Evolutionary conservation across 2,329 filamentous ascomycete genomes (phyloP), one percentile per base, ranked within the genome.

Genomic region (Penicillium brevicompactum): DNA sequence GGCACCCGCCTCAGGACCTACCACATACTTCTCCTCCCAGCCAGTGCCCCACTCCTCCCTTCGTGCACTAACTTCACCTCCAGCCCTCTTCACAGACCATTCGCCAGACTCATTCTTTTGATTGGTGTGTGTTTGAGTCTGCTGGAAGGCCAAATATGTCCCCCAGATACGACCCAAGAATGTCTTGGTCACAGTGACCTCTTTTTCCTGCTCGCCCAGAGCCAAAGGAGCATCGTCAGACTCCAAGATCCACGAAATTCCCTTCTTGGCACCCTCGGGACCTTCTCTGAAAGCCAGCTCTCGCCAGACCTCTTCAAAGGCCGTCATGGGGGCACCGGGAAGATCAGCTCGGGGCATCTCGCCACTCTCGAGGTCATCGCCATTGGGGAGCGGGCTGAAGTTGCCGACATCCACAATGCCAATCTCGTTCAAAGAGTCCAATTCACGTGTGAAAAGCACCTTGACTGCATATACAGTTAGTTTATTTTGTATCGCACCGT

Each of bases 241-340:
- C 55, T 72, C 70, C 1, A 72, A 49, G 16, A 73, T 58, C 67
- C 70, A 72, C 1, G 69, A 70, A 5, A 70, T 32, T 2, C 64
- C 65, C 11, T 50, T 57, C 0, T 50, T 21, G 1, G 49, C 18
- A 0, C 66, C 70, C 13, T 70, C 65, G 0, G 71, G 74, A 2
- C 73, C 67, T 2, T 58, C 49, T 9, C 51, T 51, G 10, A 78
- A 65, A 2, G 71, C 63, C 2, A 76, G 69, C 41, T 85, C 82
- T 1, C 73, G 69, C 87, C 87, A 90, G 2, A 88, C 67, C 70
- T 91, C 88, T 67, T 90, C 87, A 61, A 91, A 91, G 4, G 68
- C 63, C 5, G 66, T 67, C 0, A 72, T 55, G 3, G 68, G 69
- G 9, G 63, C 62, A 3, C 69, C 70, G 1, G 70, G 66, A 0